Evolutionary conservation across 192 early-diverging fungal genomes (phyloP).

Genomic region (Umbelopsis vinacea): DNA sequence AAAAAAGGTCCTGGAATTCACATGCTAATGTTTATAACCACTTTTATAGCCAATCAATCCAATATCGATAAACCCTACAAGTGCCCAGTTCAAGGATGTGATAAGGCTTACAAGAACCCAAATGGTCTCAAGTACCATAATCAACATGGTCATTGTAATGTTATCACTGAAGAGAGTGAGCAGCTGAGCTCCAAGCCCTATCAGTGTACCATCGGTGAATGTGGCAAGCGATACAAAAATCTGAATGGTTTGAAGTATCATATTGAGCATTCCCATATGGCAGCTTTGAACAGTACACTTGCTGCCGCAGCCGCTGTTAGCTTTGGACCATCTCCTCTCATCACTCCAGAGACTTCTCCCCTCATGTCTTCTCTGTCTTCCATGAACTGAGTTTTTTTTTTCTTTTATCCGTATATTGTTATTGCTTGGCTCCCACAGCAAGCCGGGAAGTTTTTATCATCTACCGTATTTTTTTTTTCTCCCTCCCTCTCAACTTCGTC

Average conservation of each 20-base stretch:
- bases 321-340: slow-evolving; percentile 34
- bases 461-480: background rate
- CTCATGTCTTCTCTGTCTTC: slow-evolving; percentile 1
- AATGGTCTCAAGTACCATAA: slow-evolving; percentile 99
- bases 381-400: slow-evolving; percentile 10
- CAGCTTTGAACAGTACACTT: slow-evolving; percentile 42
- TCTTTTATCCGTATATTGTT: no score
- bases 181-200: slow-evolving; percentile 70
- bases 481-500: background rate
- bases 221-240: slow-evolving; percentile 97
- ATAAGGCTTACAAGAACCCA: slow-evolving; percentile 98
- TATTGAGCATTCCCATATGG: slow-evolving; percentile 84
- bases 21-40: slow-evolving; percentile 16
- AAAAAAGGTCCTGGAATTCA: background rate
- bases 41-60: slow-evolving; percentile 23
- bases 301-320: slow-evolving; percentile 25
- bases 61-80: slow-evolving; percentile 83
- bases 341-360: slow-evolving; percentile 2
- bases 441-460: background rate
- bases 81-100: slow-evolving; percentile 85
- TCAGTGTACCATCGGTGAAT: slow-evolving; percentile 78
- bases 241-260: slow-evolving; percentile 96
- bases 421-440: no score
- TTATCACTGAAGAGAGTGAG: slow-evolving; percentile 56
- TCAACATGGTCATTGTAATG: slow-evolving; percentile 87